A percentile compares a stretch with the other conserved stretches of the same genome.
These are phyloP conservation scores for Flaveria trinervia DNA, from an alignment of 129 eudicot species.

Conservation along the genomic window DNA sequence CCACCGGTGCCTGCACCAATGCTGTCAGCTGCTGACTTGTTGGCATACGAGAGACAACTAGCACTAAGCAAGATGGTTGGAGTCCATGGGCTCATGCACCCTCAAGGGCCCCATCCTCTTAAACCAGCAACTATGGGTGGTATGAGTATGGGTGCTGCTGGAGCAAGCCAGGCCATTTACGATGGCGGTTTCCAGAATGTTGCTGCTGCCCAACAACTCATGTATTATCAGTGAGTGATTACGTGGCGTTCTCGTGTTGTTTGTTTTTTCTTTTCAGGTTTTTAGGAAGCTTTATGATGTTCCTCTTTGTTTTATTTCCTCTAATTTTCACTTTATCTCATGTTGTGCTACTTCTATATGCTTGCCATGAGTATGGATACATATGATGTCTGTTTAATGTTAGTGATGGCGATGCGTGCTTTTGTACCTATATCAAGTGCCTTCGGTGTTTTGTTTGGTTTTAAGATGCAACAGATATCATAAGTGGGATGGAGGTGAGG, in stretches of 20 bases:
- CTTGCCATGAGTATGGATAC: constrained; percentile 32
- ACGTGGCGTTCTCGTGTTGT: constrained; percentile 24
- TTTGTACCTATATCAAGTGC: constrained; percentile 25
- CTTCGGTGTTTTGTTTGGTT: constrained; percentile 2
- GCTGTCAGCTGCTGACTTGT: constrained; percentile 66
- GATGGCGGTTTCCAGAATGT: constrained; percentile 87
- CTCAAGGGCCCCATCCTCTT: constrained; percentile 62
- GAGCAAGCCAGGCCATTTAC: constrained; percentile 89
- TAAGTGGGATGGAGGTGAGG: too few relatives aligned
- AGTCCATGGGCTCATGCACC: constrained; percentile 54
- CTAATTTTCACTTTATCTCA: neutral
- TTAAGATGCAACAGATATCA: neutral
- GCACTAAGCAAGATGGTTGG: constrained; percentile 84
- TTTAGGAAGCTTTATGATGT: constrained; percentile 29
- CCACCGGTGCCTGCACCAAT: constrained; percentile 80
- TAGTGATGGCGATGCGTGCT: constrained; percentile 25
- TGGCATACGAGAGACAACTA: constrained; percentile 75
- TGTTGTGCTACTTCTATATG: constrained; percentile 37
- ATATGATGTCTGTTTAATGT: constrained; percentile 31
- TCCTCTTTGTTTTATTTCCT: constrained; percentile 12
- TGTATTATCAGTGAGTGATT: constrained; percentile 81
- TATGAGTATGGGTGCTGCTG: constrained; percentile 57
- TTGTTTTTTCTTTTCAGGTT: constrained; percentile 26
- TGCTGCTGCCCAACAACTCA: constrained; percentile 97
- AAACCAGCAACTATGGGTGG: constrained; percentile 75